Conservation (phyloP, 2,329 filamentous ascomycete genomes). For the Colletotrichum somersetense region DNA sequence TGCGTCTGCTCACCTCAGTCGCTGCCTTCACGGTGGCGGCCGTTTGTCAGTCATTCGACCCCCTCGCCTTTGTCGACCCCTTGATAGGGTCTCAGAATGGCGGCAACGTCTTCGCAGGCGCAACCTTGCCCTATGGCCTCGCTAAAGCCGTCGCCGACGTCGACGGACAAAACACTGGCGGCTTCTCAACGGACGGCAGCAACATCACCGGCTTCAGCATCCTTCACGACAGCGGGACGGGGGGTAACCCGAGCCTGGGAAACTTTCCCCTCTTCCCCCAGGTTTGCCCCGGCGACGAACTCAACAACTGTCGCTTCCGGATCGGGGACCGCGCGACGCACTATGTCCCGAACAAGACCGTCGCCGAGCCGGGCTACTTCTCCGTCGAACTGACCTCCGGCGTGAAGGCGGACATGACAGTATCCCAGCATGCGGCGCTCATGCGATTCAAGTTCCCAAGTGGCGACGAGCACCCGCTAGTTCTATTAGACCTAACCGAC, state of each 20-base stretch:
- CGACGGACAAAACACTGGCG: slow-evolving; percentile 58
- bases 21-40: slow-evolving; percentile 45
- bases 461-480: slow-evolving; percentile 57
- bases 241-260: slow-evolving; percentile 52
- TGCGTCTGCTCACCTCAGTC: not conserved
- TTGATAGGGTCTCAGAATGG: slow-evolving; percentile 68
- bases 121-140: slow-evolving; percentile 67
- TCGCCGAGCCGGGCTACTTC: slow-evolving; percentile 69
- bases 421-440: slow-evolving; percentile 71
- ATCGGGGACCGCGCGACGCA: slow-evolving; percentile 59
- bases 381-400: slow-evolving; percentile 65
- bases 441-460: slow-evolving; percentile 70
- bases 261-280: slow-evolving; percentile 62
- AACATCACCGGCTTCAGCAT: slow-evolving; percentile 65
- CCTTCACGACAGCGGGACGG: slow-evolving; percentile 57
- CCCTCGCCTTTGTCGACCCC: slow-evolving; percentile 52
- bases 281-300: slow-evolving; percentile 57
- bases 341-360: slow-evolving; percentile 55
- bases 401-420: slow-evolving; percentile 70
- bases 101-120: slow-evolving; percentile 70
- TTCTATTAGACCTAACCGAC: slow-evolving; percentile 72
- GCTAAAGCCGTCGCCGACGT: slow-evolving; percentile 69
- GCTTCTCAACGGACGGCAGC: slow-evolving; percentile 60
- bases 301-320: slow-evolving; percentile 69
- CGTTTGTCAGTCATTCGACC: slow-evolving; percentile 41